phyloP scores from a whole-genome alignment of 1,139 yeast species.

The Suhomyces ambrosiae region DNA sequence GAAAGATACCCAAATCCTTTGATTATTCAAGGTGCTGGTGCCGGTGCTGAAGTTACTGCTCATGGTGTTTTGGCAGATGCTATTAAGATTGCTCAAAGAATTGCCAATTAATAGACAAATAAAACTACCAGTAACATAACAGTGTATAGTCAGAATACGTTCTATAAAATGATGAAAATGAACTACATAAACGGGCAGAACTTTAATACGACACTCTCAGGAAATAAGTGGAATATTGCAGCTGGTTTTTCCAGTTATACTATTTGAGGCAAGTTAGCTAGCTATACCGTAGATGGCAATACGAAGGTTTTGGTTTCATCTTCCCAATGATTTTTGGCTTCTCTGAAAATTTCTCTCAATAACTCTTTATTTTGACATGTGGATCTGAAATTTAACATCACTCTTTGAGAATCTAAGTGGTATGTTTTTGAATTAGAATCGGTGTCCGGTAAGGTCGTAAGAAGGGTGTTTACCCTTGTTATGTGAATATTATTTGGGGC shows the following conservation, averaged over 20 bases:
- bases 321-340: slow-evolving; percentile 56
- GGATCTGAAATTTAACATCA: slow-evolving; percentile 68
- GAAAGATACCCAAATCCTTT: slow-evolving; percentile 91
- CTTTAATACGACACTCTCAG: too few species aligned
- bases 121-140: too few species aligned
- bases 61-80: slow-evolving; percentile 96
- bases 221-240: too few species aligned
- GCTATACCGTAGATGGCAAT: slow-evolving; percentile 9
- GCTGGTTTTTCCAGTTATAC: too few species aligned
- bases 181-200: background rate
- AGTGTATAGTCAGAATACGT: too few species aligned
- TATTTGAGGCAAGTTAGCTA: background rate
- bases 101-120: slow-evolving; percentile 42
- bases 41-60: slow-evolving; percentile 98
- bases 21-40: slow-evolving; percentile 98
- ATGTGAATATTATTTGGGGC: slow-evolving; percentile 81
- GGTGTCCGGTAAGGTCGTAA: slow-evolving; percentile 28
- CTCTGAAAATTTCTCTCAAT: slow-evolving; percentile 56
- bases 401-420: slow-evolving; percentile 64
- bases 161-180: too few species aligned
- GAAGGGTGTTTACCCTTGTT: slow-evolving; percentile 54
- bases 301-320: slow-evolving; percentile 25
- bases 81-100: slow-evolving; percentile 86
- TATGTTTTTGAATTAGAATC: slow-evolving; percentile 32
- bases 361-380: slow-evolving; percentile 56